Evolutionary conservation across 257 asterid genomes (phyloP), one percentile per base, ranked within the genome.

Genomic region (Cynanchum wilfordii): DNA sequence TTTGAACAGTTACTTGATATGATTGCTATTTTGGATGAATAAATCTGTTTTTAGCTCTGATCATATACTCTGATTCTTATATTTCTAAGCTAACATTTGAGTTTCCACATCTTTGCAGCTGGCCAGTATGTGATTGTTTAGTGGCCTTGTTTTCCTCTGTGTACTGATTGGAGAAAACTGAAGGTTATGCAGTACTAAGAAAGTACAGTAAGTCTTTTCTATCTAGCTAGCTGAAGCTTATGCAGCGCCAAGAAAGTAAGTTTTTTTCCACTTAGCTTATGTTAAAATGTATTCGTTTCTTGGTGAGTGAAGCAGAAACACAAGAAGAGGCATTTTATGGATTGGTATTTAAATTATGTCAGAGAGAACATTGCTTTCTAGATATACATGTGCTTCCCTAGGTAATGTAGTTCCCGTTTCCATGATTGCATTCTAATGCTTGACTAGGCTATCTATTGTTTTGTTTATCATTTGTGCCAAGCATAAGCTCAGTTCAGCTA

Each of bases 121-220:
- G 99, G 97, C 98, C 97, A n/a, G 78, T 89, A 72, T 94, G 99
- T 72, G 97, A 94, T 73, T 94, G 98, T 77, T 83, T 94, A 85
- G 89, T 94, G 82, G 99, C 97, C 63, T 94, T 94, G 87, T 81
- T 91, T 70, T 94, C 97, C 52, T 75, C 84, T 63, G 96, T 95
- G 42, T 94, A 88, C 79, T 97, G 96, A 24, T 79, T 94, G 78
- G 74, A 88, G 80, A 91, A 87, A 87, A 97, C 94, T 68, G 96
- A 89, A 83, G 96, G 93, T 47, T 91, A 94, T 81, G 89, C 98
- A 49, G 86, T 86, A 71, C 82, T 88, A 54, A 94, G 98, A 82
- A 94, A n/a, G n/a, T n/a, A n/a, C n/a, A 87, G 98, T 94, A 87
- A 74, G 90, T 69, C 13, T 30, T 15, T 6, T 58, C 29, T 7